Evolutionary conservation across 768 basidiomycete genomes (phyloP).

Genomic region (Cystofilobasidium bisporidii): DNA sequence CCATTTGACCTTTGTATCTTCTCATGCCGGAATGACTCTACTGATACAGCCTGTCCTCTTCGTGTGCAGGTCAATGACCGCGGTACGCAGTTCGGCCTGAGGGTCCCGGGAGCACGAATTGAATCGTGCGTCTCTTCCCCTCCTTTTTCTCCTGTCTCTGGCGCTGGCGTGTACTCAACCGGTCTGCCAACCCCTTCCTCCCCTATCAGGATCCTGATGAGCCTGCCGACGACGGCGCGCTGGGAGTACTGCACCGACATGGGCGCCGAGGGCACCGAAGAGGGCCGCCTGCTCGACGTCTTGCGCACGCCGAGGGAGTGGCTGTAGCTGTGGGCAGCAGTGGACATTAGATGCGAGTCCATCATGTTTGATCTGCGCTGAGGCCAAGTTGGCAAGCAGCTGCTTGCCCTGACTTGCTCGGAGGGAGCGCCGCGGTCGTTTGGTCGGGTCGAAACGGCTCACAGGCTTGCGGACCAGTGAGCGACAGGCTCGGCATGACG

Average conservation of each 20-base stretch:
- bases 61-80: background rate
- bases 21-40: background rate
- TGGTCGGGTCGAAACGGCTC: too few relatives aligned
- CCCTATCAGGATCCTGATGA: conserved; percentile 24
- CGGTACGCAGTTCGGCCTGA: conserved; percentile 40
- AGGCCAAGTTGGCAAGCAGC: too few relatives aligned
- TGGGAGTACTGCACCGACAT: conserved; percentile 84
- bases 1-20: background rate
- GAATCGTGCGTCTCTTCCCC: conserved; percentile 57
- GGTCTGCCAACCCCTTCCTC: background rate
- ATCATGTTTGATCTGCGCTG: too few relatives aligned
- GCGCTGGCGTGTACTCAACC: background rate
- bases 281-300: conserved; percentile 55
- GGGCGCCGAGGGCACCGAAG: conserved; percentile 55
- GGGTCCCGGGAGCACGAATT: conserved; percentile 73
- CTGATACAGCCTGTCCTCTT: background rate
- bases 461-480: too few relatives aligned
- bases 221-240: conserved; percentile 66
- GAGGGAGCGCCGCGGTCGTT: too few relatives aligned
- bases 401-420: too few relatives aligned
- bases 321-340: too few relatives aligned
- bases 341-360: too few relatives aligned
- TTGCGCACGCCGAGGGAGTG: conserved; percentile 58
- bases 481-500: too few relatives aligned
- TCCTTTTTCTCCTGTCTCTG: conserved; percentile 38